Evolutionary conservation across 495 filamentous ascomycete species (phyloP), one percentile per base, ranked within the genome.

Genomic region (Aspergillus coremiiformis): DNA sequence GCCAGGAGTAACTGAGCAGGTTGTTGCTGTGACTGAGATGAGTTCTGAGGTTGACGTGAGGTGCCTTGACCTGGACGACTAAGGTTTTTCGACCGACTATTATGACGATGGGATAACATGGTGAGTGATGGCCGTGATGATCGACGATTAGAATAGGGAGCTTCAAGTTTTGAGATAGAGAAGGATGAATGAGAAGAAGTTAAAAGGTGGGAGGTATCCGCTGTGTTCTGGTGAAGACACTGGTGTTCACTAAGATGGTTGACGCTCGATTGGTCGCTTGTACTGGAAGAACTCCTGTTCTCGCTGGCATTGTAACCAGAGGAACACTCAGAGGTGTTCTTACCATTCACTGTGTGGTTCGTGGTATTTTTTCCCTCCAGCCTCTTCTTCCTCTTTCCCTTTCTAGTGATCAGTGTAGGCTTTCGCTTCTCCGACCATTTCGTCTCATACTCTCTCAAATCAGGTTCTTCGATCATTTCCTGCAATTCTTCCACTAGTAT

Each of bases 1-100:
- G 63, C 51, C 27, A 57, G 22, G 5, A 21, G 17, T 3, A 62
- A 26, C 17, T 54, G 53, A 32, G 41, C 9, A 21, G 46, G 37
- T 11, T 32, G 44, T 23, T 23, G 45, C 26, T 21, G 33, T 0
- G 3, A 8, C 19, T 33, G 17, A 11, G 29, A 3, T 22, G 37
- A 30, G 29, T 35, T 33, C 21, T 12, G 44, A 2, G 10, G 33
- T 12, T 15, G 20, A 23, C 30, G 44, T 41, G 35, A 24, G 12
- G 12, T 11, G 30, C 24, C 8, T 2, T 19, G 17, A 41, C 5
- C 19, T 19, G 17, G 17, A 21, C 37, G 37, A 10, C 37, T 10
- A 12, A 1, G 1, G 19, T 21, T 17, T 14, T 17, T 41, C 9
- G 37, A 21, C 15, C 33, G 53, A 17, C 20, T 27, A 22, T 21